Evolutionary conservation across 495 filamentous ascomycete species (phyloP).

Genomic region (Aspergillus haitiensis): DNA sequence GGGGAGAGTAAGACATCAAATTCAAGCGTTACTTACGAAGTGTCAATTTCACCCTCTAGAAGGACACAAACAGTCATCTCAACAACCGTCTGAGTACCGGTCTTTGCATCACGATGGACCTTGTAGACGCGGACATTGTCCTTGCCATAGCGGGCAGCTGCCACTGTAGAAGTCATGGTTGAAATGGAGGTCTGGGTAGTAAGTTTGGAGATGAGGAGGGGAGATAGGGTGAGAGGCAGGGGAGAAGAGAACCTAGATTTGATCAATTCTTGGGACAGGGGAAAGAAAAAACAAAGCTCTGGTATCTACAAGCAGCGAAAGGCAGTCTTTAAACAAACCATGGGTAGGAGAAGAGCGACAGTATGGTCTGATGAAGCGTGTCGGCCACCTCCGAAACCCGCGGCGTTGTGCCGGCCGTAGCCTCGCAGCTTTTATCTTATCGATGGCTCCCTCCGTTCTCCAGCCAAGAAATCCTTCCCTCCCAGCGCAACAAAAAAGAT

Average conservation of each 20-base stretch:
- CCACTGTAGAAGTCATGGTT: conserved; percentile 43
- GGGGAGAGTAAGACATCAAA: too few species aligned
- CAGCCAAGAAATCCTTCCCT: too few species aligned
- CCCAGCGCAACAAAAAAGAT: too few species aligned
- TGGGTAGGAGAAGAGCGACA: conserved; percentile 12
- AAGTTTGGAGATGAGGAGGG: neutral
- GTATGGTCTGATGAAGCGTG: conserved; percentile 26
- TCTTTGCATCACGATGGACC: conserved; percentile 74
- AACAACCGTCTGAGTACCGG: conserved; percentile 76
- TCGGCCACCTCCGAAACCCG: conserved; percentile 52
- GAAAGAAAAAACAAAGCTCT: neutral
- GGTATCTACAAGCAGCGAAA: conserved; percentile 22
- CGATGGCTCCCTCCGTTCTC: neutral
- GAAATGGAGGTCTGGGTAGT: neutral
- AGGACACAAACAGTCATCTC: conserved; percentile 94
- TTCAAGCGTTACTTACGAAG: conserved; percentile 59
- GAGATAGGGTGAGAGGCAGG: conserved; percentile 2
- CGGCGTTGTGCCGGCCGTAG: conserved; percentile 32
- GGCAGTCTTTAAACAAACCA: conserved; percentile 20
- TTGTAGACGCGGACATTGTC: conserved; percentile 99
- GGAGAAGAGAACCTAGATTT: neutral
- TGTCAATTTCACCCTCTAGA: conserved; percentile 86
- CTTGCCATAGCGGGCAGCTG: conserved; percentile 85
- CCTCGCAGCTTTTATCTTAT: conserved; percentile 37
- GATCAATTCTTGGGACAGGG: too few species aligned